Percentiles rank a stretch among this genome's conserved stretches.
These are phyloP conservation scores for Tanacetum coccineum DNA, from an alignment of 129 eudicot species.

Conservation along the genomic window DNA sequence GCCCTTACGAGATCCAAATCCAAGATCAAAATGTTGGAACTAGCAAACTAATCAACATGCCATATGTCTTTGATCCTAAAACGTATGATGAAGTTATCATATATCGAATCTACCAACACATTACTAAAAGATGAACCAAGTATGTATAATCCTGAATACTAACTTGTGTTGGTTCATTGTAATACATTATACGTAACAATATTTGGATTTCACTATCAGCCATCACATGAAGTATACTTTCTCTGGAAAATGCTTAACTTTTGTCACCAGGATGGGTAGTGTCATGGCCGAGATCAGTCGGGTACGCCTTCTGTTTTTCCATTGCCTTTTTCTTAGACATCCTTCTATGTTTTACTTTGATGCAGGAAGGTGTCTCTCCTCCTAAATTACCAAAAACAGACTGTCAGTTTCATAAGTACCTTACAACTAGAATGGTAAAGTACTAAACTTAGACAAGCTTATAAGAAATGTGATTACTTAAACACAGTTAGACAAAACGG, in stretches of 20 bases:
- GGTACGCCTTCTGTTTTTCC: slow-evolving; percentile 24
- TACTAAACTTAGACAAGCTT: not conserved
- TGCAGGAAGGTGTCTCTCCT: slow-evolving; percentile 32
- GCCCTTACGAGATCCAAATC: not conserved
- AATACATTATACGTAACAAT: slow-evolving; percentile 3
- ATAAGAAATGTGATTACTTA: not conserved
- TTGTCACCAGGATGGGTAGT: slow-evolving; percentile 15
- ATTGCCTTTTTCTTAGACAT: slow-evolving; percentile 40
- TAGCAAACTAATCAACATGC: slow-evolving; percentile 10
- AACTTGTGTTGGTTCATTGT: not conserved
- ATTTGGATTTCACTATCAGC: not conserved
- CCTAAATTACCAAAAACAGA: slow-evolving; percentile 26
- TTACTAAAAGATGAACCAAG: not conserved
- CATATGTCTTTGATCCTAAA: not conserved
- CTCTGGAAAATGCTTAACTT: slow-evolving; percentile 7
- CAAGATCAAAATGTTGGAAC: slow-evolving; percentile 12
- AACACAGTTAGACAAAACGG: not conserved
- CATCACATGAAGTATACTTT: not conserved
- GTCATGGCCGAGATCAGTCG: slow-evolving; percentile 19
- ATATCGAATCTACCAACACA: not conserved
- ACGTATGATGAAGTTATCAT: not conserved
- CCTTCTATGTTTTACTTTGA: slow-evolving; percentile 53
- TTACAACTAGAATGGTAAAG: slow-evolving; percentile 2
- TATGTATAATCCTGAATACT: not conserved
- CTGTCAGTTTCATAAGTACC: slow-evolving; percentile 1